phyloP scores from a whole-genome alignment of 345 rosid genomes.

The Bruguiera parviflora region DNA sequence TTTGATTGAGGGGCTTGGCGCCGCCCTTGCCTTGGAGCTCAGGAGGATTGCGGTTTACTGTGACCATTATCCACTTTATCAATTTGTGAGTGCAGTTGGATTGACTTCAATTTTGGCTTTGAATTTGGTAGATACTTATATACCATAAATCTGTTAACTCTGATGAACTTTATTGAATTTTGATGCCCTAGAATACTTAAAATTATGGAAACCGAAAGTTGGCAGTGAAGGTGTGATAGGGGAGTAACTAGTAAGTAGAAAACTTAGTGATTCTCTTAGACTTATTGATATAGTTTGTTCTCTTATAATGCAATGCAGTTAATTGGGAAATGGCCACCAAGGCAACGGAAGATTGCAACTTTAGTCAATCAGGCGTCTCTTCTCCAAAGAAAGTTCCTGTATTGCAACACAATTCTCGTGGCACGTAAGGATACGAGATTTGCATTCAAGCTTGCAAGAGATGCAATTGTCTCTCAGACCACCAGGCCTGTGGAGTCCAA shows the following conservation, averaged over 20 bases:
- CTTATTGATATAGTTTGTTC: too few species aligned
- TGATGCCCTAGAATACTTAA: too few species aligned
- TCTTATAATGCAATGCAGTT: conserved; percentile 29
- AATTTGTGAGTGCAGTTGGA: conserved; percentile 45
- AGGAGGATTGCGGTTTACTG: conserved; percentile 38
- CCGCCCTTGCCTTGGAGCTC: conserved; percentile 58
- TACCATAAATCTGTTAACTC: too few species aligned
- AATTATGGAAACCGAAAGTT: too few species aligned
- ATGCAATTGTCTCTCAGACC: conserved; percentile 67
- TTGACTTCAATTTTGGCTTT: too few species aligned
- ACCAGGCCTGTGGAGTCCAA: conserved; percentile 42
- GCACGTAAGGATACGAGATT: conserved; percentile 40
- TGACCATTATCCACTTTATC: conserved; percentile 39
- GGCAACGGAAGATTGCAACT: conserved; percentile 39
- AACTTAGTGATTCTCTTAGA: too few species aligned
- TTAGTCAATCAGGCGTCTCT: conserved; percentile 41
- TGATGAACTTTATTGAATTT: too few species aligned
- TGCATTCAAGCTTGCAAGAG: conserved; percentile 71
- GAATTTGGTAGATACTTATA: too few species aligned
- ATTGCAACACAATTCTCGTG: conserved; percentile 38
- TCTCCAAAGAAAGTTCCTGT: conserved; percentile 43
- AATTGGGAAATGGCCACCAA: conserved; percentile 38
- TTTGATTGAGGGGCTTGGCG: conserved; percentile 59
- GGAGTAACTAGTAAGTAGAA: too few species aligned
- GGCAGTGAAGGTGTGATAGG: too few species aligned